Conservation (phyloP, 768 basidiomycete species). For the Dentipellis fragilis region DNA sequence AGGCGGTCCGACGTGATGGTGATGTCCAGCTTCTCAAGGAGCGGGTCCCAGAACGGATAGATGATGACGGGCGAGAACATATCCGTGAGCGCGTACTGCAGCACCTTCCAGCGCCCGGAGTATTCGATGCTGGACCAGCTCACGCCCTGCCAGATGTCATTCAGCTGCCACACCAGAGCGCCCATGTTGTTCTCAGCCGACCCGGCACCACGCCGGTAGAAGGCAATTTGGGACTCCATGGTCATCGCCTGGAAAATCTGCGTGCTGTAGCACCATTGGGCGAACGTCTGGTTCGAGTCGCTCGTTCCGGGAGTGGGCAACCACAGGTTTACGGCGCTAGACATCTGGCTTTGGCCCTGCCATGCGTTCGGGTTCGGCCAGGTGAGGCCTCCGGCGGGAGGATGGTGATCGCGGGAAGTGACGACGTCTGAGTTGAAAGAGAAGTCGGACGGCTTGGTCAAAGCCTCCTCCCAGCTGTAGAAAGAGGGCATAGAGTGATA, state of each 20-base stretch:
- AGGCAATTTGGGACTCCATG: slow-evolving; percentile 49
- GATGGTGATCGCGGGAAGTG: slow-evolving; percentile 45
- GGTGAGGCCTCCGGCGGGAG: slow-evolving; percentile 38
- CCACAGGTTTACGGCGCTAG: slow-evolving; percentile 40
- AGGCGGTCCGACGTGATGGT: slow-evolving; percentile 41
- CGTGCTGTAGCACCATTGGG: slow-evolving; percentile 56
- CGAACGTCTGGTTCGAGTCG: slow-evolving; percentile 46
- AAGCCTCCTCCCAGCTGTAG: slow-evolving; percentile 50
- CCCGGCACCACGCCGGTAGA: slow-evolving; percentile 51
- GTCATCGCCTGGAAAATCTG: slow-evolving; percentile 52
- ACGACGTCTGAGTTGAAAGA: slow-evolving; percentile 49
- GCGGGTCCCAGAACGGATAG: slow-evolving; percentile 23
- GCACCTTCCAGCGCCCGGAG: slow-evolving; percentile 50
- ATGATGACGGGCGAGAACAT: slow-evolving; percentile 38
- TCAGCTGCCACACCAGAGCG: slow-evolving; percentile 49
- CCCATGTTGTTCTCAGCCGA: slow-evolving; percentile 49
- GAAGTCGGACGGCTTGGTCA: slow-evolving; percentile 39
- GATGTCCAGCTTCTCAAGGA: slow-evolving; percentile 34
- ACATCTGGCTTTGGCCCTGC: slow-evolving; percentile 45
- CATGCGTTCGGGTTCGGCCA: slow-evolving; percentile 48
- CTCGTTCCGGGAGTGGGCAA: slow-evolving; percentile 39
- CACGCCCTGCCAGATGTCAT: slow-evolving; percentile 52
- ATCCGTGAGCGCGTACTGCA: slow-evolving; percentile 39
- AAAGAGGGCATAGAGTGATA: slow-evolving; percentile 59
- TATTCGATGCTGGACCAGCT: slow-evolving; percentile 49